Evolutionary conservation across 345 rosid species (phyloP).

Genomic region (Mangifera indica): DNA sequence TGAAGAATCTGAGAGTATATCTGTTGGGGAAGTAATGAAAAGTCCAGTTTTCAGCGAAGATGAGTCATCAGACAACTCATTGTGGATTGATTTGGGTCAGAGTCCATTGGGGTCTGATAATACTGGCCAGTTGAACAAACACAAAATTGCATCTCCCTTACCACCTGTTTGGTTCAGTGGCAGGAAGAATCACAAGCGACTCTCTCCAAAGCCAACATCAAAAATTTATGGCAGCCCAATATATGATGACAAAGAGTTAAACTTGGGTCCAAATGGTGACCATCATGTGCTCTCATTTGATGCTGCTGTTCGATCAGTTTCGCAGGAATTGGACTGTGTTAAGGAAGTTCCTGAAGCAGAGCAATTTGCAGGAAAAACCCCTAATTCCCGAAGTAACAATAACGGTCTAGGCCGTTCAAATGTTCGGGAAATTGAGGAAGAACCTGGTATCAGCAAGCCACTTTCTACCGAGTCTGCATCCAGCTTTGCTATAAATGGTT

Average conservation of each 20-base stretch:
- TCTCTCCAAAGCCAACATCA: slow-evolving; percentile 58
- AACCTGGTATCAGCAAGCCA: slow-evolving; percentile 36
- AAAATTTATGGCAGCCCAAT: slow-evolving; percentile 70
- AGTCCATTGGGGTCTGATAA: slow-evolving; percentile 77
- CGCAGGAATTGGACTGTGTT: slow-evolving; percentile 62
- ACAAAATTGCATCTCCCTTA: slow-evolving; percentile 54
- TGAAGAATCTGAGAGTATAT: slow-evolving; percentile 88
- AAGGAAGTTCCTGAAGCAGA: slow-evolving; percentile 58
- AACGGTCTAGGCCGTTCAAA: slow-evolving; percentile 23
- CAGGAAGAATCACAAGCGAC: slow-evolving; percentile 59
- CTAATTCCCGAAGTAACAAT: slow-evolving; percentile 19
- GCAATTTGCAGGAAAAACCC: slow-evolving; percentile 29
- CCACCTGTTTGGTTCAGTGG: slow-evolving; percentile 72
- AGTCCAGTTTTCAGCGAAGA: slow-evolving; percentile 98
- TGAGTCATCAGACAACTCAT: slow-evolving; percentile 81
- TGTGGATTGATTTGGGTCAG: slow-evolving; percentile 97
- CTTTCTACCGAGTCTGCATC: slow-evolving; percentile 21
- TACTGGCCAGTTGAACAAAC: slow-evolving; percentile 53
- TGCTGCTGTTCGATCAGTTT: slow-evolving; percentile 89
- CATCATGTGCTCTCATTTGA: slow-evolving; percentile 77
- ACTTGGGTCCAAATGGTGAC: slow-evolving; percentile 42
- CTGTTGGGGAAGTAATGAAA: slow-evolving; percentile 95
- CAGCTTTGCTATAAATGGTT: slow-evolving; percentile 28
- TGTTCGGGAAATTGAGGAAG: slow-evolving; percentile 76
- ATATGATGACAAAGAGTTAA: slow-evolving; percentile 52